Conservation (phyloP, 2,329 filamentous ascomycete species). For the Achaetomium macrosporum region DNA sequence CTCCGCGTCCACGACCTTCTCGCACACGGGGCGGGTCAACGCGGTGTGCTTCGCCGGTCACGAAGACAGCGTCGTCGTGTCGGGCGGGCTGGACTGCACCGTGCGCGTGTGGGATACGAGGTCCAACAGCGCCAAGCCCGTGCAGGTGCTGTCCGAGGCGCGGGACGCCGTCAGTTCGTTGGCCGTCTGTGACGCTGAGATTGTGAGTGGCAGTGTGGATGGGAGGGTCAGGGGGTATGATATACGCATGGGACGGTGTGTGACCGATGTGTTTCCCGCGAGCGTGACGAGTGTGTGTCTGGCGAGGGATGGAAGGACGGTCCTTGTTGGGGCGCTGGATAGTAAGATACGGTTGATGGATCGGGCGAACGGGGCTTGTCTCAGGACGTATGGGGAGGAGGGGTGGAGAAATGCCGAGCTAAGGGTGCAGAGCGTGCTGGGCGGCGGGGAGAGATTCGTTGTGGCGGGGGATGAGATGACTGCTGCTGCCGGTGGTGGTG, state of each 20-base stretch:
- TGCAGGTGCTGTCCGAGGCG: constrained; percentile 69
- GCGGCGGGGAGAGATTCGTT: constrained; percentile 69
- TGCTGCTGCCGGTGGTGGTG: constrained; percentile 22
- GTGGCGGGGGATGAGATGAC: constrained; percentile 71
- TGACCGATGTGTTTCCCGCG: constrained; percentile 63
- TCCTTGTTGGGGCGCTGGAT: constrained; percentile 72
- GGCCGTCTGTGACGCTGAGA: constrained; percentile 45
- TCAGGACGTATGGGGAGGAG: constrained; percentile 62
- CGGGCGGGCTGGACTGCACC: constrained; percentile 67
- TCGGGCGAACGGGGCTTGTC: constrained; percentile 62
- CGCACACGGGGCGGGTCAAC: constrained; percentile 70
- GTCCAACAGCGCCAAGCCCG: constrained; percentile 49
- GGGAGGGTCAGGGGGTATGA: constrained; percentile 79
- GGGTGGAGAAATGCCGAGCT: constrained; percentile 60
- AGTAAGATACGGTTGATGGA: constrained; percentile 76
- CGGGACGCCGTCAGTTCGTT: constrained; percentile 59
- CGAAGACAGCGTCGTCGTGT: constrained; percentile 66
- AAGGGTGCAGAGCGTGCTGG: constrained; percentile 70
- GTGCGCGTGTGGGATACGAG: constrained; percentile 71
- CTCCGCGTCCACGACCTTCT: constrained; percentile 49
- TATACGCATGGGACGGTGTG: constrained; percentile 64
- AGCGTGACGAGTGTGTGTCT: constrained; percentile 70
- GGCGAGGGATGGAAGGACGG: constrained; percentile 65
- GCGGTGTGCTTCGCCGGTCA: constrained; percentile 72
- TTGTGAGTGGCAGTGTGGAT: constrained; percentile 77